Evolutionary conservation across 1,139 yeast genomes (phyloP).

Genomic region (Candida pseudoviswanathii): DNA sequence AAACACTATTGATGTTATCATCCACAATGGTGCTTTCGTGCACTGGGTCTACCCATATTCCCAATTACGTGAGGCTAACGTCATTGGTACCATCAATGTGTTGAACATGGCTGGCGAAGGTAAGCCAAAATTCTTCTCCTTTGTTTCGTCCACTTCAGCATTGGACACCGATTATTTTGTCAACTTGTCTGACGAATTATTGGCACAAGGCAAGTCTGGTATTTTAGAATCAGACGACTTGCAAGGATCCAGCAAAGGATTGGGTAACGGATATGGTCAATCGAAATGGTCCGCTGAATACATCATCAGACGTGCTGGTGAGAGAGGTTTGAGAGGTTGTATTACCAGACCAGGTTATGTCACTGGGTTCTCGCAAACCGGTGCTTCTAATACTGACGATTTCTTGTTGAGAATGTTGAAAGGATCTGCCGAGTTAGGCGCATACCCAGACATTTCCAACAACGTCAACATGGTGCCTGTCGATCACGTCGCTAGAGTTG

Average conservation of each 20-base stretch:
- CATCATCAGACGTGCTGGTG: conserved; percentile 84
- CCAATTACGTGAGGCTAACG: conserved; percentile 91
- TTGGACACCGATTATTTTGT: conserved; percentile 84
- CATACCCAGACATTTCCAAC: conserved; percentile 82
- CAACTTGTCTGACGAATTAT: conserved; percentile 69
- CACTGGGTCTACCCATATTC: conserved; percentile 98
- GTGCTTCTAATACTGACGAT: conserved; percentile 94
- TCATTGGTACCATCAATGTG: conserved; percentile 82
- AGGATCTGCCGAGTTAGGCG: conserved; percentile 88
- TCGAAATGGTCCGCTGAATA: conserved; percentile 97
- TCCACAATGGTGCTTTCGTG: conserved; percentile 97
- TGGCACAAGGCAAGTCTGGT: conserved; percentile 68
- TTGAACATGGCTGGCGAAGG: conserved; percentile 79
- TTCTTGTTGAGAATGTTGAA: conserved; percentile 91
- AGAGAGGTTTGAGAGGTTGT: conserved; percentile 81
- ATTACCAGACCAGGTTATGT: conserved; percentile 96
- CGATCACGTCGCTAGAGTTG: conserved; percentile 94
- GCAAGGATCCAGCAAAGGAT: conserved; percentile 75
- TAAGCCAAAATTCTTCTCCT: conserved; percentile 81
- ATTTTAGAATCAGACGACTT: conserved; percentile 81
- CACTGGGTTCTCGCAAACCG: conserved; percentile 80
- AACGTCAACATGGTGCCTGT: conserved; percentile 97
- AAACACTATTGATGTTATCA: conserved; percentile 70
- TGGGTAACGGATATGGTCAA: conserved; percentile 95
- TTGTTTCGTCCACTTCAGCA: conserved; percentile 94